Evolutionary conservation across 345 rosid genomes (phyloP).

Genomic region (Jatropha curcas): DNA sequence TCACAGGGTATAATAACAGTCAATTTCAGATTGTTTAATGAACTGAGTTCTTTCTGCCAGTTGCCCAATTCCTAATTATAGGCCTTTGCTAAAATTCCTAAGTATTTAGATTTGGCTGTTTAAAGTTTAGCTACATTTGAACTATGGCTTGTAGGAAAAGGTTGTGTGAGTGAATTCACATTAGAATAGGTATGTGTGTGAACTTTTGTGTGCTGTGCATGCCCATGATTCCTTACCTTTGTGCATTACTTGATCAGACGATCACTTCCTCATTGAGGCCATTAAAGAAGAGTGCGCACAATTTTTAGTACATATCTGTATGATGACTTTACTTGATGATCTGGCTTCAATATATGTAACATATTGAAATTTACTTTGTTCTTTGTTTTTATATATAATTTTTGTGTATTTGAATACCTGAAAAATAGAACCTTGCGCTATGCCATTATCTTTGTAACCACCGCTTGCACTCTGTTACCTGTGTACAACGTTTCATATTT

Average conservation of each 20-base stretch:
- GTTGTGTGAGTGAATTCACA: neutral
- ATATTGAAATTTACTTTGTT: neutral
- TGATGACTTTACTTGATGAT: neutral
- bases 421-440: no score
- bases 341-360: neutral
- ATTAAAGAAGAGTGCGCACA: neutral
- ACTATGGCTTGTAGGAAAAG: neutral
- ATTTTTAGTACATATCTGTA: neutral
- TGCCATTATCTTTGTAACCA: no score
- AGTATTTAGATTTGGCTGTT: neutral
- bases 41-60: neutral
- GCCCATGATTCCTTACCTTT: neutral
- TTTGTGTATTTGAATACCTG: neutral
- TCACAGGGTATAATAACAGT: neutral
- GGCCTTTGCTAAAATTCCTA: neutral
- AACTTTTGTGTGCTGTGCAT: no score
- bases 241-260: neutral
- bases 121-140: neutral
- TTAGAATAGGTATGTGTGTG: neutral
- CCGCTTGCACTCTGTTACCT: neutral
- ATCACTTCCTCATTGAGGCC: neutral
- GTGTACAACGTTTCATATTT: conserved; percentile 9
- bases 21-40: neutral
- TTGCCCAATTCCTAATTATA: neutral
- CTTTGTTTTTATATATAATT: neutral